These are phyloP conservation scores for Neurospora sp. DNA, from an alignment of 495 filamentous ascomycete species.

Conservation along the genomic window DNA sequence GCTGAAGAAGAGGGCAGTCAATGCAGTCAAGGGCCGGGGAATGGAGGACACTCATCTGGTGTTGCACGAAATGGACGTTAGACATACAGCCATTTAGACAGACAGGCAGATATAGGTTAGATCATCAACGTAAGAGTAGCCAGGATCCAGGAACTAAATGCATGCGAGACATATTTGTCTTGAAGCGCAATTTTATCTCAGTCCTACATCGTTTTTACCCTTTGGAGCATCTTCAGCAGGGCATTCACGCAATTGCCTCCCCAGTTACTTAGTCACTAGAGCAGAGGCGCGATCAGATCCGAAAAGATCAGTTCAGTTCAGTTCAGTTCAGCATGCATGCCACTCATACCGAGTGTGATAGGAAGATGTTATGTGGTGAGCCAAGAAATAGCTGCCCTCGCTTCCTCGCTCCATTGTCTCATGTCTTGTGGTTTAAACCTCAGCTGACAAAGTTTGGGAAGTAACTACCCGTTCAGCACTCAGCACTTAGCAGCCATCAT, in stretches of 20 bases:
- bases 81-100: not conserved
- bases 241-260: no score
- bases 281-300: not conserved
- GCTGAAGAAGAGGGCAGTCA: not conserved
- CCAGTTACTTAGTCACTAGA: not conserved
- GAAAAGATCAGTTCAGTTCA: not conserved
- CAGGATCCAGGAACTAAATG: not conserved
- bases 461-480: not conserved
- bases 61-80: not conserved
- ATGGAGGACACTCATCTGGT: not conserved
- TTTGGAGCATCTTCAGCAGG: no score
- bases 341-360: no score
- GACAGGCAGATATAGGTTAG: no score
- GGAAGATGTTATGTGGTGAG: no score
- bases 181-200: not conserved
- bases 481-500: not conserved
- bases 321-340: not conserved
- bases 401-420: no score
- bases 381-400: no score
- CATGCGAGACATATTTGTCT: not conserved
- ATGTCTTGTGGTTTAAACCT: not conserved
- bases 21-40: no score
- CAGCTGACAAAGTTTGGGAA: not conserved
- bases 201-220: not conserved
- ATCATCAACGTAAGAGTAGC: not conserved